Evolutionary conservation across 345 rosid genomes (phyloP), one percentile per base, ranked within the genome.

Genomic region (Geranium brycei): DNA sequence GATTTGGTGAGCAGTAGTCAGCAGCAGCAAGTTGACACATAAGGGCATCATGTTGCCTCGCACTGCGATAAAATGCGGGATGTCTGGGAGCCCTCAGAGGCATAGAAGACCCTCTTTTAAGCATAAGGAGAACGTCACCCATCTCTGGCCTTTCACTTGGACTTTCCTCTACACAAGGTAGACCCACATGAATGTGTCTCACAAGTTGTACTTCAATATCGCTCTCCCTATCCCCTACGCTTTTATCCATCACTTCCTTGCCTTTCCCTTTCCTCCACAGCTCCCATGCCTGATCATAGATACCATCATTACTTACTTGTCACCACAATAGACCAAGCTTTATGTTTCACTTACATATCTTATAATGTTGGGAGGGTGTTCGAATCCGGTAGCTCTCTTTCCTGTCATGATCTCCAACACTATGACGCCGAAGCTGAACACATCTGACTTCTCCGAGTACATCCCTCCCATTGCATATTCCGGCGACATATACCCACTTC

Each of bases 401-500:
- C 87, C 95, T 1, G 73, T 83, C 12, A 85, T 69, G 30, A 70
- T 76, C 68, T 83, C 91, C 10, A 87, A 66, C 4, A 87, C 67
- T 17, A 85, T 72, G 15, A 85, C 95, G 12, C 95, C 87, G 13
- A 82, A 87, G 64, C 87, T 85, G 47, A 78, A 87, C 0, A 83
- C 83, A 40, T 85, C 88, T 1, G 89, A 83, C 73, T 81, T 83
- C 63, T 74, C 61, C 16, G 91, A 87, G 75, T 81, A 85, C 18
- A 79, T 64, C 2, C 91, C 89, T 0, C 80, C 82, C 57, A 80
- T 55, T 35, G 88, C 95, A 58, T 85, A 81, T 67, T 85, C 88
- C 12, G 87, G 88, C 4, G 95, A 82, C 91, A 87, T 85, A 67
- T 79, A 85, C 38, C 91, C 87, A 32, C 95, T 85, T 75, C 67